Conservation (phyloP, 768 basidiomycete genomes). For the Scleroderma bovista region DNA sequence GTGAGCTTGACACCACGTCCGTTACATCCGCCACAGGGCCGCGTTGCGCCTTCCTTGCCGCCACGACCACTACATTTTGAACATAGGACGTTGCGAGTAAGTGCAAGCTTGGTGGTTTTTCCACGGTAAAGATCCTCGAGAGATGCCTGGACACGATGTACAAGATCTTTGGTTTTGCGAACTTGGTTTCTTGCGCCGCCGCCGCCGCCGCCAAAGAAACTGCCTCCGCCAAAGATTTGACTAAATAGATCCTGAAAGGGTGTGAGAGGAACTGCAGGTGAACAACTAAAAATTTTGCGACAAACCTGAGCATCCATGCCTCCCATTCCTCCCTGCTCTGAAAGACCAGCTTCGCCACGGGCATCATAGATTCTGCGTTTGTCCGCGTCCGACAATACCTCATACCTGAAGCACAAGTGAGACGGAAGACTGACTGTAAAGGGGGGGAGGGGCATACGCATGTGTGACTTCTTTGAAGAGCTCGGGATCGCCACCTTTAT, state of each 20-base stretch:
- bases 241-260: slow-evolving; percentile 81
- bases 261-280: not conserved
- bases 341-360: slow-evolving; percentile 87
- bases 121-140: slow-evolving; percentile 99
- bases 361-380: slow-evolving; percentile 82
- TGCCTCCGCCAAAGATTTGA: slow-evolving; percentile 86
- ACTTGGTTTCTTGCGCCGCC: slow-evolving; percentile 61
- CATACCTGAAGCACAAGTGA: slow-evolving; percentile 53
- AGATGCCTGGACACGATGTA: slow-evolving; percentile 94
- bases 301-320: slow-evolving; percentile 94
- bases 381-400: slow-evolving; percentile 85
- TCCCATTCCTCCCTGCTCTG: slow-evolving; percentile 83
- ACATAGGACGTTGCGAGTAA: slow-evolving; percentile 94
- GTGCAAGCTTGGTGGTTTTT: slow-evolving; percentile 95
- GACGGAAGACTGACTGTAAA: slow-evolving; percentile 1
- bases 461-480: slow-evolving; percentile 96
- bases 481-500: slow-evolving; percentile 96
- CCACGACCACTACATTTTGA: slow-evolving; percentile 92
- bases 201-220: slow-evolving; percentile 68
- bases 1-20: slow-evolving; percentile 91
- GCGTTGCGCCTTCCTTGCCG: slow-evolving; percentile 94
- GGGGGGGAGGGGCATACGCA: slow-evolving; percentile 56
- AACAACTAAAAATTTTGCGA: not conserved
- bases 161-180: slow-evolving; percentile 95
- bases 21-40: slow-evolving; percentile 66